phyloP scores from a whole-genome alignment of 2,329 filamentous ascomycete species.

The Neopestalotiopsis sp. region DNA sequence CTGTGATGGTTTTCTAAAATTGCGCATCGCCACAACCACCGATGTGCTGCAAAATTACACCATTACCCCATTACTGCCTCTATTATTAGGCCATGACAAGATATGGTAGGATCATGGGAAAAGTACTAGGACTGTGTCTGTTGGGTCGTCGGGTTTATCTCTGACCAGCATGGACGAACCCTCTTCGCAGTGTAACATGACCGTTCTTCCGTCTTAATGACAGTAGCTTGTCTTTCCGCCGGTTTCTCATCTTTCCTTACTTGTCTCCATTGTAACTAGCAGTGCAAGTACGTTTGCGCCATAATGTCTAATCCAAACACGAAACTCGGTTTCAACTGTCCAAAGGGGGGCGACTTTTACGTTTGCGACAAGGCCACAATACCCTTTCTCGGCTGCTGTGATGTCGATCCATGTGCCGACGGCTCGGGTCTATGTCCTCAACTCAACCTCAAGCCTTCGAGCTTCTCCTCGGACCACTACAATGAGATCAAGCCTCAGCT shows the following conservation, averaged over 20 bases:
- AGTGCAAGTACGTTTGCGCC: neutral
- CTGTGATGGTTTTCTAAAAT: neutral
- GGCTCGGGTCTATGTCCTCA: conserved; percentile 38
- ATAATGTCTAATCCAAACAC: conserved; percentile 23
- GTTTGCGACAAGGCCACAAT: conserved; percentile 36
- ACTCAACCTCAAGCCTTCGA: conserved; percentile 37
- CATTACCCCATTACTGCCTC: neutral
- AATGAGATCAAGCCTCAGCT: conserved; percentile 37
- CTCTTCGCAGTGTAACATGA: neutral
- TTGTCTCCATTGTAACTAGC: neutral
- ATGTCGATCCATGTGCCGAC: conserved; percentile 40
- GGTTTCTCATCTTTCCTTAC: neutral
- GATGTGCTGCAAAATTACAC: neutral
- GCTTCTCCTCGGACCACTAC: conserved; percentile 38
- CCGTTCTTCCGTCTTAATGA: neutral
- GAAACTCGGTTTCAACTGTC: conserved; percentile 37
- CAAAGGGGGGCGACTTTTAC: conserved; percentile 37
- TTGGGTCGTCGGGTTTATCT: neutral
- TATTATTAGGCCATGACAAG: neutral
- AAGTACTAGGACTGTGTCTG: neutral
- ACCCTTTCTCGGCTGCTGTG: conserved; percentile 46
- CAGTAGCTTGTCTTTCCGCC: neutral
- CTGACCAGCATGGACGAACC: neutral
- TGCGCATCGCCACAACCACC: neutral
- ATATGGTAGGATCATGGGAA: neutral